A percentile compares a stretch with the other conserved stretches of the same genome.
phyloP scores from a whole-genome alignment of 768 basidiomycete species.

The Cyathus striatus region DNA sequence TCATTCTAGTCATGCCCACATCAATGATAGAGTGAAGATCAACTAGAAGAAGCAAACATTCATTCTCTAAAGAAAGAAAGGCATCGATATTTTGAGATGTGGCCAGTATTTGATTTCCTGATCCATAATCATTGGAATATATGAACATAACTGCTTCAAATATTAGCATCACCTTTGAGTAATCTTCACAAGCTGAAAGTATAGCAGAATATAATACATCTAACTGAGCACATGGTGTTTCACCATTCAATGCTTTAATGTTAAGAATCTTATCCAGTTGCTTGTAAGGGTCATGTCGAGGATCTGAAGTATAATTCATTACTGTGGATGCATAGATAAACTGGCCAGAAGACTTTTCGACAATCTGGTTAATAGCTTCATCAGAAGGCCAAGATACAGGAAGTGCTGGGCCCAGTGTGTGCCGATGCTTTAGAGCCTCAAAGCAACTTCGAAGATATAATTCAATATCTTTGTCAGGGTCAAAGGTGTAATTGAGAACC shows the following conservation, averaged over 20 bases:
- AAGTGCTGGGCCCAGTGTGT: background rate
- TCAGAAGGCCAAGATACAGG: slow-evolving; percentile 6
- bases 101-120: too few species aligned
- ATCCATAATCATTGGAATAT: too few species aligned
- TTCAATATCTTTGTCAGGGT: too few species aligned
- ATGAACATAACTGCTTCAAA: too few species aligned
- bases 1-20: too few species aligned
- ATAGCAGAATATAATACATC: background rate
- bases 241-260: background rate
- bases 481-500: too few species aligned
- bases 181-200: background rate
- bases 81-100: too few species aligned
- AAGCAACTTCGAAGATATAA: background rate
- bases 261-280: background rate
- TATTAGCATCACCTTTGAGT: too few species aligned
- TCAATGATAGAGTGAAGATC: too few species aligned
- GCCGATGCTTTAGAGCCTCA: background rate
- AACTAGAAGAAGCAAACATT: too few species aligned
- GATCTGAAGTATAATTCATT: background rate
- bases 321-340: slow-evolving; percentile 6
- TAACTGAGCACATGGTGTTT: background rate
- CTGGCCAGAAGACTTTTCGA: slow-evolving; percentile 2
- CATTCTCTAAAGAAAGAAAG: too few species aligned
- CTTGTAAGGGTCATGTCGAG: background rate
- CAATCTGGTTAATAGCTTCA: background rate